Base-by-base conservation (phyloP, 78 protist genomes). In the Creolimax fragrantissima region DNA sequence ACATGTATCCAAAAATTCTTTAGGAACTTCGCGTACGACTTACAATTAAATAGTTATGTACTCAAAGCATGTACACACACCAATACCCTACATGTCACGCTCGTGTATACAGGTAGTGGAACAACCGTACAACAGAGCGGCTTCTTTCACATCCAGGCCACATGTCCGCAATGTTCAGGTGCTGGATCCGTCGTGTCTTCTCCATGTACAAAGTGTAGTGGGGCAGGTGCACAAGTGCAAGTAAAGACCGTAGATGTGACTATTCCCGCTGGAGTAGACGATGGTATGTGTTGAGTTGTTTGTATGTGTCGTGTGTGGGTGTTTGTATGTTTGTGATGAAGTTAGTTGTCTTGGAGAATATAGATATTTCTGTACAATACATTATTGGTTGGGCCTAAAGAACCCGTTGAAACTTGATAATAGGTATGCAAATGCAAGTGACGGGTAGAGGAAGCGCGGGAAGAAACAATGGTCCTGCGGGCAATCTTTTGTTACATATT, bases 111-210 rank as follows among this genome's bases (percentile, higher is more conserved):
- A 3, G 74, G 74, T 58, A 32, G 39, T 24, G 74, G 74, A 32
- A 17, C 11, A 32, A 58, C 74, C 74, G 74, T 58, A 1, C 74
- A 58, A 58, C 74, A 58, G 74, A 58, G 74, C 24, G 95, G 94
- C 3, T 36, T 86, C 41, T 92, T 89, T 2, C 36, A 35, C 36
- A 5, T 92, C 47, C 90, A 92, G 85, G 2, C 42, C 35, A 35
- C 91, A 7, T 94, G 96, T 85, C 17, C 81, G n/a, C n/a, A 4
- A 24, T 94, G 96, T 93, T 45, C 67, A 5, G 96, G 96, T 39
- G 3, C 24, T 17, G 96, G 96, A 35, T 3, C 44, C 36, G 5
- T 58, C 41, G 3, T 81, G 6, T 5, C 39, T 32, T 6, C 41
- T 2, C 91, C 93, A 41, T 94, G 96, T 89, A 32, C 7, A n/a